These are phyloP conservation scores for Aspergillus sp. DNA, from an alignment of 2,329 filamentous ascomycete genomes.

Conservation along the genomic window DNA sequence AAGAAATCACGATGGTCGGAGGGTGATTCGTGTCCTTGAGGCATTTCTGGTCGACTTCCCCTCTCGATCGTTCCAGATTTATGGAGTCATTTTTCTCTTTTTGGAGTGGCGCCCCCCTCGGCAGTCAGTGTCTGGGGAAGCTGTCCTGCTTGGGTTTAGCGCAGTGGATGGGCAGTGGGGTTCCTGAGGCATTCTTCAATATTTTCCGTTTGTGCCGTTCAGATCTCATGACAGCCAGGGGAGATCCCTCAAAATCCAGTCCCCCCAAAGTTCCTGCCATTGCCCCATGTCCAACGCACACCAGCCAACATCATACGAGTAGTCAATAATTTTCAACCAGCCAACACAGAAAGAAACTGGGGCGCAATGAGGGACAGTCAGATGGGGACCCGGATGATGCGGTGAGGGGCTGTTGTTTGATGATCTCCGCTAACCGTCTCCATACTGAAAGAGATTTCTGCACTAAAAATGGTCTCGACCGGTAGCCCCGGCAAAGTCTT, in stretches of 20 bases:
- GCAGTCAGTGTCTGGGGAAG: constrained; percentile 12
- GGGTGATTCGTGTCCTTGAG: background rate
- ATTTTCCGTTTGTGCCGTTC: background rate
- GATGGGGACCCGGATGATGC: background rate
- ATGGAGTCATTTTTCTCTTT: constrained; percentile 1
- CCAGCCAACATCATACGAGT: background rate
- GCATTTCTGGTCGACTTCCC: background rate
- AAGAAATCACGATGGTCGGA: background rate
- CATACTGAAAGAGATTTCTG: background rate
- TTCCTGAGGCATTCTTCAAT: background rate
- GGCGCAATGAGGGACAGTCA: background rate
- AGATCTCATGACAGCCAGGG: background rate
- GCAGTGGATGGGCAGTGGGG: background rate
- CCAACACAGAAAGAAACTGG: background rate
- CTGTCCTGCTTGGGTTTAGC: constrained; percentile 8
- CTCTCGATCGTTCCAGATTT: background rate
- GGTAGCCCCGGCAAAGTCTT: background rate
- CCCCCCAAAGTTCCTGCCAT: background rate
- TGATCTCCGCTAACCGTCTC: constrained; percentile 2
- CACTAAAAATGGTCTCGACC: background rate
- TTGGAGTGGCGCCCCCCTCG: background rate
- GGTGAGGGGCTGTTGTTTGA: constrained; percentile 1
- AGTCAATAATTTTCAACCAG: background rate
- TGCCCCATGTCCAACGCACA: too few species aligned
- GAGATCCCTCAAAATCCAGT: background rate